Evolutionary conservation across 345 rosid genomes (phyloP).

Genomic region (Dipteronia dyeriana): DNA sequence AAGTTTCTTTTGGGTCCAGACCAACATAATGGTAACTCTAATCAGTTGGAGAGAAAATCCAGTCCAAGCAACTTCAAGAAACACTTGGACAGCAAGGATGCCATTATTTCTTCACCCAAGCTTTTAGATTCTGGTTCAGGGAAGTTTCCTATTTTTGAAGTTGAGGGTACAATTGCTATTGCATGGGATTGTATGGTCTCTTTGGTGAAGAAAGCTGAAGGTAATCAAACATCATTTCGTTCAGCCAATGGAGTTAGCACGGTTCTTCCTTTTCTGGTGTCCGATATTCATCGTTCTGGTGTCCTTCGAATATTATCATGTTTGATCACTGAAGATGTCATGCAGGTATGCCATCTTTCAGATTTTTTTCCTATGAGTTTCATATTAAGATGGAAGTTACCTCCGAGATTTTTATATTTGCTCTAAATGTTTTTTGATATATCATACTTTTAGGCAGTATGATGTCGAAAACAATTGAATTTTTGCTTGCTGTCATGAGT

Average conservation of each 20-base stretch:
- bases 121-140: constrained; percentile 82
- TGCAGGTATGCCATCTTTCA: constrained; percentile 55
- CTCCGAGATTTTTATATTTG: neutral
- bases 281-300: constrained; percentile 79
- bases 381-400: constrained; percentile 6
- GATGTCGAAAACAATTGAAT: neutral
- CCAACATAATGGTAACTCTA: constrained; percentile 39
- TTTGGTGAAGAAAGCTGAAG: constrained; percentile 92
- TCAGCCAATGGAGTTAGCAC: constrained; percentile 81
- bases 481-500: constrained; percentile 11
- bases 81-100: constrained; percentile 79
- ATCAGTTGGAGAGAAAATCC: constrained; percentile 64
- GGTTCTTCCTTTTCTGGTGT: constrained; percentile 89
- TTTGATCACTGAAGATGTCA: constrained; percentile 86
- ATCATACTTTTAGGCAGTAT: neutral
- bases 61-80: constrained; percentile 82
- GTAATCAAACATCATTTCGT: constrained; percentile 83
- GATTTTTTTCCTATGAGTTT: constrained; percentile 12
- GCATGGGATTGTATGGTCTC: constrained; percentile 98
- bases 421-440: neutral
- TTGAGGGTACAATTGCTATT: constrained; percentile 70
- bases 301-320: constrained; percentile 91
- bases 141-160: constrained; percentile 82
- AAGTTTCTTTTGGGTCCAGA: constrained; percentile 82
- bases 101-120: constrained; percentile 88